A percentile compares a stretch with the other conserved stretches of the same genome.
Conservation (phyloP, 768 basidiomycete genomes). For the Hemileccinum rubropunctum region DNA sequence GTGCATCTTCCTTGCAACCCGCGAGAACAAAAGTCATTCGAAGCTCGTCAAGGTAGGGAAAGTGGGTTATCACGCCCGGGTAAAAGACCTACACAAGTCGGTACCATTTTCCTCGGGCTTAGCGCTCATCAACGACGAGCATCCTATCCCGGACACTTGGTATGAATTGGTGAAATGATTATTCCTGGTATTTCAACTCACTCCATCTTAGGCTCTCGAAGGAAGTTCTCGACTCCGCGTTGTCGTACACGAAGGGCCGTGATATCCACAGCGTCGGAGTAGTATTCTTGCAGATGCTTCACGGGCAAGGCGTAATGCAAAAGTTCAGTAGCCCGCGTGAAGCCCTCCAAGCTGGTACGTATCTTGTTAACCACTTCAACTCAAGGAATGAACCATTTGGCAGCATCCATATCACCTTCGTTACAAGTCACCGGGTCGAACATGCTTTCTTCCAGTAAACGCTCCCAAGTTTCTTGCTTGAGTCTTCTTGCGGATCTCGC, state of each 20-base stretch:
- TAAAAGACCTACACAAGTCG: slow-evolving; percentile 81
- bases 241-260: slow-evolving; percentile 72
- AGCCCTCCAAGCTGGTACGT: slow-evolving; percentile 54
- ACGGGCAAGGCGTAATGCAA: slow-evolving; percentile 66
- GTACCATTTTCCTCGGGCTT: slow-evolving; percentile 60
- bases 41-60: slow-evolving; percentile 75
- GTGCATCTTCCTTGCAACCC: slow-evolving; percentile 58
- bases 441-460: slow-evolving; percentile 62
- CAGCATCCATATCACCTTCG: slow-evolving; percentile 53
- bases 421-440: slow-evolving; percentile 51
- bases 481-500: slow-evolving; percentile 58
- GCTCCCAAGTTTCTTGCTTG: slow-evolving; percentile 53
- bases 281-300: slow-evolving; percentile 79
- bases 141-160: slow-evolving; percentile 31
- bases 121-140: slow-evolving; percentile 14
- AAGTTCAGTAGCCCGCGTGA: slow-evolving; percentile 53
- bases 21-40: slow-evolving; percentile 47
- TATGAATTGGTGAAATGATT: neutral
- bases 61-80: slow-evolving; percentile 64
- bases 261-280: slow-evolving; percentile 85
- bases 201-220: slow-evolving; percentile 56
- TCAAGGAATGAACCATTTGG: neutral
- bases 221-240: slow-evolving; percentile 75
- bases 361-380: neutral
- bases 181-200: neutral